Base-by-base conservation (phyloP, 352 stramenopile species). In the Phytophthora tentaculata region DNA sequence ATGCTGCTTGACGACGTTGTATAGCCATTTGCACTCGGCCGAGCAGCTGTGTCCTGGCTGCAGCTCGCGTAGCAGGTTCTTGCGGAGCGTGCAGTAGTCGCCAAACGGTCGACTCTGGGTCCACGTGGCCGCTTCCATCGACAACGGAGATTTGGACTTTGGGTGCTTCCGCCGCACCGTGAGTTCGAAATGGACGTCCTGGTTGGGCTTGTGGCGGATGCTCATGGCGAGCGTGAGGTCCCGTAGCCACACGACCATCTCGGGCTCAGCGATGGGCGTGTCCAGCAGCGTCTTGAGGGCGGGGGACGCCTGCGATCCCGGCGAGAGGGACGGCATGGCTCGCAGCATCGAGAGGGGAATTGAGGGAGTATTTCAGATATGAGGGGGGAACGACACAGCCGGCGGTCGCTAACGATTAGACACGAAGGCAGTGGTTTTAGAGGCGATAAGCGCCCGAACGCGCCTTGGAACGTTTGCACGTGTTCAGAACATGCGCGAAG, bases 11-110 rank as follows among this genome's bases (percentile, higher is more conserved):
- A 86, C 56, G 22, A 84, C 73, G 4, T 56, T 68, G 47, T 79
- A 72, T 5, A 84, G 44, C 75, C 75, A 83, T 54, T 73, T 76
- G 41, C 78, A 84, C 57, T 82, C 78, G 35, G 73, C 76, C 14
- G 53, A 54, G 56, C 78, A 86, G 5, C 55, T 67, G 52, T 86
- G 76, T 53, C 73, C 73, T 29, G 55, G 55, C n/a, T 72, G 53
- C 35, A 86, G 61, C 29, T 73, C 39, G 32, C 59, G 49, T 13
- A 86, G 60, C 44, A 86, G 32, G 9, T 73, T 69, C 53, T 83
- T 70, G 58, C 81, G 73, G 20, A 86, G 58, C 19, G 28, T 32
- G 26, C 50, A 64, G 50, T 72, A 81, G 17, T 80, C 73, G 17
- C 43, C 53, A 29, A 80, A 76, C 28, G 70, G 61, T 22, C 72